These are phyloP conservation scores for Ophiocordyceps camponoti-saundersi DNA, from an alignment of 2,329 filamentous ascomycete genomes.

Conservation along the genomic window DNA sequence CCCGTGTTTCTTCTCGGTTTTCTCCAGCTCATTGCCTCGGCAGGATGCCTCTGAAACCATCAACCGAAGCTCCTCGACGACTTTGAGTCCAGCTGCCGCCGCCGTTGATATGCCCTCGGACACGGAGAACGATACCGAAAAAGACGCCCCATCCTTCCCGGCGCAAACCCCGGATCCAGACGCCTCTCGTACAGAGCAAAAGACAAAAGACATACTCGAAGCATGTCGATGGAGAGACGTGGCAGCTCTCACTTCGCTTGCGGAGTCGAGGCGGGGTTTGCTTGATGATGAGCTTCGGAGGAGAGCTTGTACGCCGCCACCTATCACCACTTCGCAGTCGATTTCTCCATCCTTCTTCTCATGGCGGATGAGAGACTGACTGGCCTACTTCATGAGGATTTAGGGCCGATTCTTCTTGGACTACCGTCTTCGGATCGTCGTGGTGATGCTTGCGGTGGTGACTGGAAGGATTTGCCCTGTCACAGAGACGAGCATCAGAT, in stretches of 20 bases:
- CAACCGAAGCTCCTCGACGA: no score
- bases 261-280: slow-evolving; percentile 49
- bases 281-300: slow-evolving; percentile 51
- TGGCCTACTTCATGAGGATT: no score
- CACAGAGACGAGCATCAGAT: slow-evolving; percentile 88
- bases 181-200: slow-evolving; percentile 12
- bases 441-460: slow-evolving; percentile 2
- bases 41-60: no score
- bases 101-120: no score
- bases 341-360: not conserved
- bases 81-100: no score
- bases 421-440: slow-evolving; percentile 1
- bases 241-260: slow-evolving; percentile 35
- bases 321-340: not conserved
- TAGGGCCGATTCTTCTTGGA: slow-evolving; percentile 48
- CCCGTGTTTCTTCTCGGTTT: no score
- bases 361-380: not conserved
- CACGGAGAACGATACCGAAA: no score
- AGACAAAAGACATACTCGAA: slow-evolving; percentile 22
- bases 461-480: slow-evolving; percentile 48
- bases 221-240: slow-evolving; percentile 45
- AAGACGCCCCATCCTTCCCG: slow-evolving; percentile 1
- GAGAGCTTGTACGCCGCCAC: slow-evolving; percentile 52
- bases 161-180: not conserved
- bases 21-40: no score